These are phyloP conservation scores for Verbena officinalis DNA, from an alignment of 257 asterid genomes.

Conservation along the genomic window DNA sequence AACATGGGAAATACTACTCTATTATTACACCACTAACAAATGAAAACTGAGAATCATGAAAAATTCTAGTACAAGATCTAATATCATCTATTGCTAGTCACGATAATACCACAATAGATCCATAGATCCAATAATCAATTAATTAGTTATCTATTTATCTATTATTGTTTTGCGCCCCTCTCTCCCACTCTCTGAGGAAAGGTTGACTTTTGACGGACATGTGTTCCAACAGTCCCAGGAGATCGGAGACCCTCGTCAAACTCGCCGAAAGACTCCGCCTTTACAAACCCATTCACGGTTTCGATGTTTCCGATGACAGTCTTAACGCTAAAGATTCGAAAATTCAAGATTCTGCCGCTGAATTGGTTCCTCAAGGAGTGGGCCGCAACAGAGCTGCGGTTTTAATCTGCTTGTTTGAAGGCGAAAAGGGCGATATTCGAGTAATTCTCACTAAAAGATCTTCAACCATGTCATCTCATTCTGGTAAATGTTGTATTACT, in stretches of 20 bases:
- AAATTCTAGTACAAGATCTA: too few relatives aligned
- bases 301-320: neutral
- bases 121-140: too few relatives aligned
- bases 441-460: conserved; percentile 83
- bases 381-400: conserved; percentile 61
- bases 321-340: neutral
- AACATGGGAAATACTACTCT: too few relatives aligned
- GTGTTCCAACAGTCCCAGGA: conserved; percentile 29
- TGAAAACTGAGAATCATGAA: too few relatives aligned
- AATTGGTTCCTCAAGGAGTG: conserved; percentile 14
- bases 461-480: conserved; percentile 60
- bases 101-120: too few relatives aligned
- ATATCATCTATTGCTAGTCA: too few relatives aligned
- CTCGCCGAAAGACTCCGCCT: conserved; percentile 50
- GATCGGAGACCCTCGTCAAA: conserved; percentile 43
- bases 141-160: neutral
- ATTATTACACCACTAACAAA: too few relatives aligned
- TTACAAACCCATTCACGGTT: conserved; percentile 27
- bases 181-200: too few relatives aligned
- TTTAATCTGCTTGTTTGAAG: conserved; percentile 71
- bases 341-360: neutral
- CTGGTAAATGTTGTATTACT: conserved; percentile 41
- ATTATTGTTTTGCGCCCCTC: neutral
- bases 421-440: conserved; percentile 55
- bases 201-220: conserved; percentile 15